Evolutionary conservation across 139 green algal species (phyloP).

Genomic region (Diplosphaera chodatii): DNA sequence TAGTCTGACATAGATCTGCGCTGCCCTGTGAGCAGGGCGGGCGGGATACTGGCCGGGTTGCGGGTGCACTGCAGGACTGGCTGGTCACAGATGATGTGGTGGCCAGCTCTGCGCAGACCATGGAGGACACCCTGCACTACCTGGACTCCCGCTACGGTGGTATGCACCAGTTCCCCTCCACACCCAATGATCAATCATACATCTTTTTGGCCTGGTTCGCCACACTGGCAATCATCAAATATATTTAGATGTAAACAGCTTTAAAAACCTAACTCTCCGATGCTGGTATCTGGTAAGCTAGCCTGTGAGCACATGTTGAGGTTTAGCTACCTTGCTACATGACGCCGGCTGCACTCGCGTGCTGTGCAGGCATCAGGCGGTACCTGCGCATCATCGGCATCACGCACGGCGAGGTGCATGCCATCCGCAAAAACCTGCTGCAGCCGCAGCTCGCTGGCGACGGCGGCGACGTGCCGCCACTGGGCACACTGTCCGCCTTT

Average conservation of each 20-base stretch:
- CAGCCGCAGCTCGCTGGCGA: background rate
- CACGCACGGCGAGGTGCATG: background rate
- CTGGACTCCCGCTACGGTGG: slow-evolving; percentile 22
- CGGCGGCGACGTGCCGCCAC: background rate
- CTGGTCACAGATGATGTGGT: slow-evolving; percentile 39
- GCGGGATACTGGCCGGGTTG: background rate
- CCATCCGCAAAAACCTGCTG: background rate
- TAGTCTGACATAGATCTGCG: too few species aligned
- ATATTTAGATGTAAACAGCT: too few species aligned
- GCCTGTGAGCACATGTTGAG: too few species aligned
- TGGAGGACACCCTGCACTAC: slow-evolving; percentile 34
- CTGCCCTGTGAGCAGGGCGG: too few species aligned
- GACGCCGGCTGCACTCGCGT: too few species aligned
- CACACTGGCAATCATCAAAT: too few species aligned
- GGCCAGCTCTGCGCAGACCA: slow-evolving; percentile 26
- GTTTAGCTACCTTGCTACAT: too few species aligned
- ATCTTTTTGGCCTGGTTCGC: too few species aligned
- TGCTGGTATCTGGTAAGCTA: too few species aligned
- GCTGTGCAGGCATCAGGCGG: background rate
- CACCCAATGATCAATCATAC: too few species aligned
- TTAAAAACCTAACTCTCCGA: too few species aligned
- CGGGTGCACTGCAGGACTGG: background rate
- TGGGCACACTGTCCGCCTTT: background rate
- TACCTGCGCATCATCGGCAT: background rate
- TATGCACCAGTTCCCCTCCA: too few species aligned